Percentiles rank a stretch among this genome's conserved stretches.
These are phyloP conservation scores for Aureobasidium namibiae DNA, from an alignment of 2,329 filamentous ascomycete species.

Conservation along the genomic window DNA sequence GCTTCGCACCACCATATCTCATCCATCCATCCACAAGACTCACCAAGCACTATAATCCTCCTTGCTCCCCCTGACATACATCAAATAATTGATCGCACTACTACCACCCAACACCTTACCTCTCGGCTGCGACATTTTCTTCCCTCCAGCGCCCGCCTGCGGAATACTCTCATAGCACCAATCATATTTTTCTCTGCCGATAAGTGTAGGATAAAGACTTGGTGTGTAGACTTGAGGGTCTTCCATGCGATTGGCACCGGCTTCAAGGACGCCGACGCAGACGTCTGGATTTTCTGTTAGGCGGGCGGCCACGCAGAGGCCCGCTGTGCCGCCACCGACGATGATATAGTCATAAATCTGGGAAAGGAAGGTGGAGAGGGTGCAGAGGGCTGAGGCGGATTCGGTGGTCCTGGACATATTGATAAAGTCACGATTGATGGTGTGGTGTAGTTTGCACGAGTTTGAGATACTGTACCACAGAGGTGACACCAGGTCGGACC, in stretches of 20 bases:
- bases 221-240: conserved; percentile 27
- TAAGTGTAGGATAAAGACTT: conserved; percentile 24
- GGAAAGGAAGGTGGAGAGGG: conserved; percentile 20
- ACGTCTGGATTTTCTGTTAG: conserved; percentile 16
- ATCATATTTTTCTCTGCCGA: conserved; percentile 27
- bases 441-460: background rate
- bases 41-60: conserved; percentile 31
- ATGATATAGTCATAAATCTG: conserved; percentile 23
- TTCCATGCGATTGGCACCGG: conserved; percentile 21
- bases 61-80: conserved; percentile 26
- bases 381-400: conserved; percentile 14
- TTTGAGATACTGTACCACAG: no score
- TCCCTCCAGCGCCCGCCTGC: conserved; percentile 20
- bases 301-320: conserved; percentile 17
- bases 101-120: conserved; percentile 33
- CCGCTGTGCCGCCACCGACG: conserved; percentile 16
- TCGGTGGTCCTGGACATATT: background rate
- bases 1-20: no score
- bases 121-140: conserved; percentile 25
- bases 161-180: conserved; percentile 24
- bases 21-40: background rate
- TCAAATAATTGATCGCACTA: conserved; percentile 33
- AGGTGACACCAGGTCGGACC: background rate
- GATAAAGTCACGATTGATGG: background rate
- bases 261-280: conserved; percentile 27